phyloP scores from a whole-genome alignment of 805 yeast genomes.

The Candida peoriensis region DNA sequence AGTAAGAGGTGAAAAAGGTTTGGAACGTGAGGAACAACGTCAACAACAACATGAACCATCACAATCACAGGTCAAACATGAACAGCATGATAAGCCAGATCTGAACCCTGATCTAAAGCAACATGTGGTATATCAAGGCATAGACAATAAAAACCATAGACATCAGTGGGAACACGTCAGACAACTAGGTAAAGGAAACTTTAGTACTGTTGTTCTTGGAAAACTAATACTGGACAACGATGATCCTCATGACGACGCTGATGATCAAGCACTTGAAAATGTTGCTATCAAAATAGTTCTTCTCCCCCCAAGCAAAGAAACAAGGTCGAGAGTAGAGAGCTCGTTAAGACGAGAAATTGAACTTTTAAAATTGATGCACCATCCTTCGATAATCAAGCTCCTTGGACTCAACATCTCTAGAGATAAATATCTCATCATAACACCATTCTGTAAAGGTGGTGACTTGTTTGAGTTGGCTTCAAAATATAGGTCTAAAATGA shows the following conservation, averaged over 20 bases:
- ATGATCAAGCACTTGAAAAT: conserved; percentile 5
- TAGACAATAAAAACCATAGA: conserved; percentile 9
- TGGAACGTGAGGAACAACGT: conserved; percentile 7
- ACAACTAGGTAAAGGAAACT: conserved; percentile 62
- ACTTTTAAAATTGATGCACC: conserved; percentile 49
- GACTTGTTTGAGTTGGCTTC: conserved; percentile 68
- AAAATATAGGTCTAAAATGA: conserved; percentile 35
- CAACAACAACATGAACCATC: too few relatives aligned
- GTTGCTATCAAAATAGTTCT: conserved; percentile 72
- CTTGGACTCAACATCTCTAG: conserved; percentile 38
- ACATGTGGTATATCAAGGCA: conserved; percentile 11
- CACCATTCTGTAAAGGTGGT: conserved; percentile 82
- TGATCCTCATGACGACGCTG: conserved; percentile 8
- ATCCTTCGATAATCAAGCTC: conserved; percentile 67
- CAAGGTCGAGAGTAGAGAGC: conserved; percentile 50
- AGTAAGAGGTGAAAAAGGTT: background rate
- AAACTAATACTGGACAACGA: conserved; percentile 21
- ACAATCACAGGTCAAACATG: background rate
- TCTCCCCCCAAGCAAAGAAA: conserved; percentile 34
- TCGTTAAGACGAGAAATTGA: conserved; percentile 70
- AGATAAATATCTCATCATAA: conserved; percentile 42
- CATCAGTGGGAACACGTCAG: conserved; percentile 30
- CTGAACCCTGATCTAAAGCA: background rate
- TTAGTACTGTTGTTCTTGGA: conserved; percentile 58
- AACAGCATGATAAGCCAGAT: too few relatives aligned